A percentile compares a stretch with the other conserved stretches of the same genome.
These are phyloP conservation scores for Amphicarpaea edgeworthii DNA, from an alignment of 306 rosid genomes.

Conservation along the genomic window DNA sequence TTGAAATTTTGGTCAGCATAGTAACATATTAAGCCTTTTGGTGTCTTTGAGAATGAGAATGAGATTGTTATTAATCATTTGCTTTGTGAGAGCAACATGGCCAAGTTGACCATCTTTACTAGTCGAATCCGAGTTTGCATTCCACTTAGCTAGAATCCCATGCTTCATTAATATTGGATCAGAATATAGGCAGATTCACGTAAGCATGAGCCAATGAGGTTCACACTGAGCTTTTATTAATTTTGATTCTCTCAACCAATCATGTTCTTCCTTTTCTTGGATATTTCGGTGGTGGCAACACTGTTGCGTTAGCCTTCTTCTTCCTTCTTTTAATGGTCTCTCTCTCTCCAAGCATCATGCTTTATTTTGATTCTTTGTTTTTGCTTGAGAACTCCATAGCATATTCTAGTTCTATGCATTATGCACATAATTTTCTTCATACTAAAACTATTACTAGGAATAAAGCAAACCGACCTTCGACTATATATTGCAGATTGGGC, in stretches of 20 bases:
- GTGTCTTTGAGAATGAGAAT: background rate
- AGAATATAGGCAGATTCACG: slow-evolving; percentile 56
- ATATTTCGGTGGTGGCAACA: slow-evolving; percentile 55
- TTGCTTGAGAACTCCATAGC: slow-evolving; percentile 46
- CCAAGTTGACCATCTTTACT: slow-evolving; percentile 66
- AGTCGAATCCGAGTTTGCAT: slow-evolving; percentile 84
- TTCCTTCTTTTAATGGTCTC: slow-evolving; percentile 51
- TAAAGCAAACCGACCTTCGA: slow-evolving; percentile 42
- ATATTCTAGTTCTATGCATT: background rate
- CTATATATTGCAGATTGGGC: slow-evolving; percentile 5
- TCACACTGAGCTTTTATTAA: slow-evolving; percentile 36
- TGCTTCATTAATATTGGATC: slow-evolving; percentile 56
- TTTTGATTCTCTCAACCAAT: slow-evolving; percentile 48
- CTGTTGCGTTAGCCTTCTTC: slow-evolving; percentile 48
- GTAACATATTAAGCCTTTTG: slow-evolving; percentile 34
- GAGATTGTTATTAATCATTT: slow-evolving; percentile 40
- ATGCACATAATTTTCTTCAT: slow-evolving; percentile 27
- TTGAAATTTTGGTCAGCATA: slow-evolving; percentile 40
- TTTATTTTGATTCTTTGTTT: slow-evolving; percentile 59
- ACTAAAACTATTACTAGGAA: slow-evolving; percentile 26
- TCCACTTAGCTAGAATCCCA: slow-evolving; percentile 75
- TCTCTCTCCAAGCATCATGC: slow-evolving; percentile 50
- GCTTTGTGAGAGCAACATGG: slow-evolving; percentile 52
- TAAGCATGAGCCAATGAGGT: slow-evolving; percentile 51
- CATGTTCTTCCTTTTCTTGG: slow-evolving; percentile 35